Evolutionary conservation across 2,329 filamentous ascomycete genomes (phyloP).

Genomic region (Teratosphaeriaceae sp.): DNA sequence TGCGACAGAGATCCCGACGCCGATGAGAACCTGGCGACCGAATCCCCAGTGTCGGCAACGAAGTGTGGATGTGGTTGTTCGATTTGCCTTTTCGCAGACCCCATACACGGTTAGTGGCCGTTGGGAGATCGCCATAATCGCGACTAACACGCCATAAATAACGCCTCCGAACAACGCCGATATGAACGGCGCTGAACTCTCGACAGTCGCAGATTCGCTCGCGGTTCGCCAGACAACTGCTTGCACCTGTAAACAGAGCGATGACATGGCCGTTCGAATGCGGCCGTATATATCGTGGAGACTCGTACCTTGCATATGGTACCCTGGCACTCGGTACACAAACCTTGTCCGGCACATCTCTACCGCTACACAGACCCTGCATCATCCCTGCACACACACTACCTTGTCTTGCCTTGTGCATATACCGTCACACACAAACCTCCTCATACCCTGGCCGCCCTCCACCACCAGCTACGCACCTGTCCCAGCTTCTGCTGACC

Average conservation of each 20-base stretch:
- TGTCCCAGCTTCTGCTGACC: neutral
- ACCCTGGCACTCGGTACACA: neutral
- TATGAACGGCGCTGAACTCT: slow-evolving; percentile 1
- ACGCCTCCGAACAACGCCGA: neutral
- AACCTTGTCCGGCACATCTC: neutral
- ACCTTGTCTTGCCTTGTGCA: neutral
- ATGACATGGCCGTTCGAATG: no score
- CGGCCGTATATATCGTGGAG: neutral
- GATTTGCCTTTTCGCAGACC: neutral
- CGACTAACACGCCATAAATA: neutral
- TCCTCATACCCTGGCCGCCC: neutral
- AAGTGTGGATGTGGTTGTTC: neutral
- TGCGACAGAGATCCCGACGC: neutral
- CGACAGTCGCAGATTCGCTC: neutral
- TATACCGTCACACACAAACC: neutral
- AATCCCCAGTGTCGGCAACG: neutral
- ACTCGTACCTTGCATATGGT: slow-evolving; percentile 2
- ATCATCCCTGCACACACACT: neutral
- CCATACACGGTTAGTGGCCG: neutral
- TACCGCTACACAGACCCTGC: neutral
- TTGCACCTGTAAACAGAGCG: slow-evolving; percentile 4
- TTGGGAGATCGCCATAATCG: neutral
- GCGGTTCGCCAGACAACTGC: slow-evolving; percentile 1
- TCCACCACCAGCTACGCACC: neutral
- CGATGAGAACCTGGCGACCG: neutral